Evolutionary conservation across 371 early-diverging fungal genomes (phyloP).

Genomic region (Apophysomyces sp.): DNA sequence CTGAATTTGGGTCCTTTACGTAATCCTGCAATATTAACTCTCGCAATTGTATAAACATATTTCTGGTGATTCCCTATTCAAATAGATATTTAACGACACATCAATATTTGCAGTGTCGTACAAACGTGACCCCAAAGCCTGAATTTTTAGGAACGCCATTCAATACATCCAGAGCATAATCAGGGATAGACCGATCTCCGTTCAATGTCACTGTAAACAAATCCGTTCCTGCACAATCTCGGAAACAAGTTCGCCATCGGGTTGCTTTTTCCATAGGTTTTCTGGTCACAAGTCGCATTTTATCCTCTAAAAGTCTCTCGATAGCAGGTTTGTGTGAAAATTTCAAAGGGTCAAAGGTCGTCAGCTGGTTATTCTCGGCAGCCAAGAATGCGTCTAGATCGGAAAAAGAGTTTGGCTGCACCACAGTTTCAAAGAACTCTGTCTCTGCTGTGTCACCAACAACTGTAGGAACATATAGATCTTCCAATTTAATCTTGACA

Average conservation of each 20-base stretch:
- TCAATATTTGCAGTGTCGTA: conserved; percentile 17
- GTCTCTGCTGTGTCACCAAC: not conserved
- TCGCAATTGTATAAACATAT: not conserved
- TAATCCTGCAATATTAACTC: not conserved
- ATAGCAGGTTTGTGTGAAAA: conserved; percentile 11
- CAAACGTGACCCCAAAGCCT: conserved; percentile 25
- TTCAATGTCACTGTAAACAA: conserved; percentile 15
- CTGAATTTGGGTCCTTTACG: not conserved
- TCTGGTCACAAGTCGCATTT: not conserved
- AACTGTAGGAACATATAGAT: not conserved
- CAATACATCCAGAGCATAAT: conserved; percentile 24
- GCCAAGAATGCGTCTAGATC: not conserved
- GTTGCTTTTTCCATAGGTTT: conserved; percentile 22
- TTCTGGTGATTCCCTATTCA: not conserved
- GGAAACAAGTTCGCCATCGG: conserved; percentile 36
- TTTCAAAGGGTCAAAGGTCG: not conserved
- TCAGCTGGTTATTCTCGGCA: not conserved
- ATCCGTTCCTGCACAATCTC: conserved; percentile 32
- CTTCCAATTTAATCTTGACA: conserved; percentile 12
- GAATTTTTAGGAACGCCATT: conserved; percentile 23
- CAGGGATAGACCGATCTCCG: conserved; percentile 14
- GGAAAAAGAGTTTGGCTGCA: not conserved
- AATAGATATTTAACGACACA: conserved; percentile 8
- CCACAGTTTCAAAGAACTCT: not conserved
- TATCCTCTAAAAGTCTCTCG: not conserved